These are phyloP conservation scores for Ceratobasidium sp. DNA, from an alignment of 1,284 basidiomycete species.

Conservation along the genomic window DNA sequence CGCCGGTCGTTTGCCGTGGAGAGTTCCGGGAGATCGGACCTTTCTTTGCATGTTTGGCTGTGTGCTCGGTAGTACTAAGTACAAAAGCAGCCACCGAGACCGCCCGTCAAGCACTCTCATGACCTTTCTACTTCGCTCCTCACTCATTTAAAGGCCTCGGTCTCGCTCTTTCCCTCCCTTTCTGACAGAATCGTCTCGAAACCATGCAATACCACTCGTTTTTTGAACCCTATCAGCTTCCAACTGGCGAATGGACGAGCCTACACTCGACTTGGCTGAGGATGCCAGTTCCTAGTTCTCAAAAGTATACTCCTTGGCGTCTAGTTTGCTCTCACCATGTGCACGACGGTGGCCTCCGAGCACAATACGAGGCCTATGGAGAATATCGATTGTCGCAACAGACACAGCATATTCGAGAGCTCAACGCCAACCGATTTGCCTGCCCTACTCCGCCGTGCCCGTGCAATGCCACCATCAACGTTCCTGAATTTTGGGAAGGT, in stretches of 20 bases:
- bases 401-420: constrained; percentile 32
- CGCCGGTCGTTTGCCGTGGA: constrained; percentile 43
- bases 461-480: constrained; percentile 8
- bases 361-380: constrained; percentile 41
- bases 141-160: constrained; percentile 44
- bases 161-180: constrained; percentile 17
- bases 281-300: constrained; percentile 20
- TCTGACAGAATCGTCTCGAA: constrained; percentile 29
- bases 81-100: constrained; percentile 38
- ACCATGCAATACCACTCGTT: constrained; percentile 45
- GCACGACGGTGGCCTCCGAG: constrained; percentile 42
- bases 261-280: constrained; percentile 39
- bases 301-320: constrained; percentile 31
- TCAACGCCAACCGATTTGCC: constrained; percentile 17
- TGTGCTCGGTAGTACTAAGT: constrained; percentile 30
- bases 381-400: constrained; percentile 34
- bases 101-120: constrained; percentile 15
- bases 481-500: neutral
- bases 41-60: constrained; percentile 43
- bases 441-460: constrained; percentile 36
- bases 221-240: constrained; percentile 43
- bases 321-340: constrained; percentile 42
- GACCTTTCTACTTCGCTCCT: constrained; percentile 20
- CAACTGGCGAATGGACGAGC: constrained; percentile 36
- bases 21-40: constrained; percentile 34